These are phyloP conservation scores for Penicillium angulare DNA, from an alignment of 495 filamentous ascomycete species.

Conservation along the genomic window DNA sequence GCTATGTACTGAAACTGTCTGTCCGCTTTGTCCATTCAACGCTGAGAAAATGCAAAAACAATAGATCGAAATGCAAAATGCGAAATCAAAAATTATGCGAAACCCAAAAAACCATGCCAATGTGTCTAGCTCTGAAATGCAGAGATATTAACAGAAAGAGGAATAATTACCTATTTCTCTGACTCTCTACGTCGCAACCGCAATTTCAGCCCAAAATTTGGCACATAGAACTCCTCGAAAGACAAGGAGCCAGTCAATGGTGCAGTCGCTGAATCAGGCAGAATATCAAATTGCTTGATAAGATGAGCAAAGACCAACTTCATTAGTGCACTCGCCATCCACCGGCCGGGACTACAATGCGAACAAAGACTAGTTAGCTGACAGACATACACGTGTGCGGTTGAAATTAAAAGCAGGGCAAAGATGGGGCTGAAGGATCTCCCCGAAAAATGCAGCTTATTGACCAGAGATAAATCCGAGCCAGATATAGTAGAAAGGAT, in stretches of 20 bases:
- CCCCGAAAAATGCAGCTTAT: neutral
- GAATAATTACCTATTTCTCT: neutral
- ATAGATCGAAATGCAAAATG: no score
- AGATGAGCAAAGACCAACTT: conserved; percentile 52
- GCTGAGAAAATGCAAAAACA: no score
- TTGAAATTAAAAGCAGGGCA: conserved; percentile 16
- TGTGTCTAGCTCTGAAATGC: neutral
- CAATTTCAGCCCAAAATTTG: conserved; percentile 23
- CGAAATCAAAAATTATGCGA: no score
- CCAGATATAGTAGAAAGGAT: no score
- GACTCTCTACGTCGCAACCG: conserved; percentile 8
- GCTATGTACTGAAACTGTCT: no score
- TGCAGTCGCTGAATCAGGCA: conserved; percentile 9
- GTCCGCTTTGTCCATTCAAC: no score
- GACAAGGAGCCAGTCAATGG: conserved; percentile 20
- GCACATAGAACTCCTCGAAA: conserved; percentile 29
- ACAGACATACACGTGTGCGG: conserved; percentile 1
- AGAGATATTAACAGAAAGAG: neutral
- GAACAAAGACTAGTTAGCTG: conserved; percentile 13
- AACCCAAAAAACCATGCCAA: no score
- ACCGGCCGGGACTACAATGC: conserved; percentile 48
- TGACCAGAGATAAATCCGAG: no score
- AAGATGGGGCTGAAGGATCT: no score
- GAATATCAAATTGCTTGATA: conserved; percentile 48
- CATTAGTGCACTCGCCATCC: conserved; percentile 54